Evolutionary conservation across 176 grass and related monocot species (phyloP).

Genomic region (Ensete glaucum): DNA sequence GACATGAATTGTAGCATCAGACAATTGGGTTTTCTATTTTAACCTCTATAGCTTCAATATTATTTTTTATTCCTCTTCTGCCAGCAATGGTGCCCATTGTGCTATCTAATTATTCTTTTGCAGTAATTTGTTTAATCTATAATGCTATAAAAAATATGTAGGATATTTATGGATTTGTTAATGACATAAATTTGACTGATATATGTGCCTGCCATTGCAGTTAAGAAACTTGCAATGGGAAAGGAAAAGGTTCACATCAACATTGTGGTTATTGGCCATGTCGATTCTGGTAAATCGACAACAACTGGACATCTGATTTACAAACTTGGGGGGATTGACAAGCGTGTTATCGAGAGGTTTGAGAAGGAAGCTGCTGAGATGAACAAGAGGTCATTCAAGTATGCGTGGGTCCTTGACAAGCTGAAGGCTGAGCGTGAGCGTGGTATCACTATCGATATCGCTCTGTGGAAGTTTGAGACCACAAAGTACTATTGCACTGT

Average conservation of each 20-base stretch:
- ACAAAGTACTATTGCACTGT: slow-evolving; percentile 3
- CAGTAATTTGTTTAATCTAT: too few species aligned
- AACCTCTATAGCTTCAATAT: too few species aligned
- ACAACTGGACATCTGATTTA: slow-evolving; percentile 5
- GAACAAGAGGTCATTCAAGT: slow-evolving; percentile 9
- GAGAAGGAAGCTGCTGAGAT: slow-evolving; percentile 9
- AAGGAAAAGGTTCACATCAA: slow-evolving; percentile 7
- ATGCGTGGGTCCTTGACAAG: slow-evolving; percentile 3
- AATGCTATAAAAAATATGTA: too few species aligned
- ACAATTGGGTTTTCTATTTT: too few species aligned
- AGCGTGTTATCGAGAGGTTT: slow-evolving; percentile 2
- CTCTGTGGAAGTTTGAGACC: slow-evolving; percentile 1
- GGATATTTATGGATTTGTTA: neutral
- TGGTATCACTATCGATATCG: slow-evolving; percentile 3
- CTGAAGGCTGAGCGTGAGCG: slow-evolving; percentile 6
- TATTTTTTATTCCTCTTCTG: too few species aligned
- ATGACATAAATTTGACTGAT: neutral
- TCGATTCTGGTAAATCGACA: slow-evolving; percentile 4
- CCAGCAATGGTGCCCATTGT: too few species aligned
- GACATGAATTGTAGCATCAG: too few species aligned
- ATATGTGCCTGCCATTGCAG: neutral
- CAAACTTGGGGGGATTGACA: neutral
- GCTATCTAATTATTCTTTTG: too few species aligned
- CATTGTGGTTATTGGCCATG: slow-evolving; percentile 6
- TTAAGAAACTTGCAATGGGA: neutral